A percentile compares a stretch with the other conserved stretches of the same genome.
Evolutionary conservation across 2,329 filamentous ascomycete genomes (phyloP).

Genomic region (Botrytis tulipae): DNA sequence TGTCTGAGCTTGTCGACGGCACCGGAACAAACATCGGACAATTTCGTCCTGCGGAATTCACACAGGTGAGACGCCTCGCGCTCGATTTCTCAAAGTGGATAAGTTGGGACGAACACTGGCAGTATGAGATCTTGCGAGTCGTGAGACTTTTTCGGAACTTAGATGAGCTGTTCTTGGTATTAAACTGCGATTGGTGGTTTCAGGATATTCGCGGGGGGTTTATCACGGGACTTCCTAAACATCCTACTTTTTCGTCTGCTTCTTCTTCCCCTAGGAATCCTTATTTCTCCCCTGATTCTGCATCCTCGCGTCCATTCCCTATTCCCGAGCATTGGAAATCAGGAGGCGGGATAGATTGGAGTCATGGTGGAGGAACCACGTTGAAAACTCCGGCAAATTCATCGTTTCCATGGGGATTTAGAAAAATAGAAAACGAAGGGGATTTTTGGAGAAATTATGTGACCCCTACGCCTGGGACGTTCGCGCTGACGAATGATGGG

Average conservation of each 20-base stretch:
- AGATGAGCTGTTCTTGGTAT: background rate
- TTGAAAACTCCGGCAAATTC: background rate
- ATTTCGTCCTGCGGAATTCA: background rate
- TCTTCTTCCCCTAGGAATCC: background rate
- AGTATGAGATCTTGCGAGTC: background rate
- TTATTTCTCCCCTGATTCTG: background rate
- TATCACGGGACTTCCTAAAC: background rate
- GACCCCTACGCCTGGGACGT: background rate
- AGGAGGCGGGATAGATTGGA: background rate
- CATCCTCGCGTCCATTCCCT: background rate
- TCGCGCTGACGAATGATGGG: background rate
- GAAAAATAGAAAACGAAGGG: background rate
- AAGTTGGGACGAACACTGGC: background rate
- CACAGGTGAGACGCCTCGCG: background rate
- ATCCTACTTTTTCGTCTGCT: background rate
- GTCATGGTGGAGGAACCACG: background rate
- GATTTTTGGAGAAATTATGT: background rate
- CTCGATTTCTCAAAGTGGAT: background rate
- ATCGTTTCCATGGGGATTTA: background rate
- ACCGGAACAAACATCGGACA: background rate
- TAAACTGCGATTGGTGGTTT: background rate
- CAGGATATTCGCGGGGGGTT: background rate
- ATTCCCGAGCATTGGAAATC: background rate
- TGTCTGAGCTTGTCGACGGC: background rate
- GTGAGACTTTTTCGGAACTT: background rate